Evolutionary conservation across 768 basidiomycete species (phyloP).

Genomic region (Tylopilus sp.): DNA sequence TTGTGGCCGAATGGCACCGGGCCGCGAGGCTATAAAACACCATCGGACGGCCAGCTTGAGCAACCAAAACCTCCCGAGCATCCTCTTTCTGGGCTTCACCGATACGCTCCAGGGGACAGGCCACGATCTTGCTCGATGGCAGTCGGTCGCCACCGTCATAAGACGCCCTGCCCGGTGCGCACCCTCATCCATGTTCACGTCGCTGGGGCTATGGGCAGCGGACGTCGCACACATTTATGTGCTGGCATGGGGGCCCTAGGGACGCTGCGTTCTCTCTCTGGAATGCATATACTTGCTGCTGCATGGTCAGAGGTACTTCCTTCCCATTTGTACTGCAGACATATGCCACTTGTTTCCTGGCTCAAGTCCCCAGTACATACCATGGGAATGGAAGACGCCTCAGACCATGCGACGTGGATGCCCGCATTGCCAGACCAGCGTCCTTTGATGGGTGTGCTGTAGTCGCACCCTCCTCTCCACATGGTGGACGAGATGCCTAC

Average conservation of each 20-base stretch:
- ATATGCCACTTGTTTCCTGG: conserved; percentile 31
- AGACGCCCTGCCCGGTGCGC: conserved; percentile 14
- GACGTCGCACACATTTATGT: not conserved
- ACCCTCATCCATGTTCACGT: conserved; percentile 4
- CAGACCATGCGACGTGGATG: conserved; percentile 35
- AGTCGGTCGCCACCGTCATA: not conserved
- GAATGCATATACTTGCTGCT: conserved; percentile 24
- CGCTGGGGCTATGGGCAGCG: conserved; percentile 18
- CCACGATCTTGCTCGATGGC: not conserved
- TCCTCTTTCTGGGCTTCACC: conserved; percentile 7
- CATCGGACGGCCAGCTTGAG: conserved; percentile 14
- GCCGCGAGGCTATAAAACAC: conserved; percentile 26
- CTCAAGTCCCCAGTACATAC: conserved; percentile 41
- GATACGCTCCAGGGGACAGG: not conserved
- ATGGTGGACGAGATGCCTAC: conserved; percentile 1
- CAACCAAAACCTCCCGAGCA: conserved; percentile 6
- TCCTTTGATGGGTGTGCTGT: not conserved
- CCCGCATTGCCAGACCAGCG: conserved; percentile 24
- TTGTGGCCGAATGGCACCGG: conserved; percentile 10
- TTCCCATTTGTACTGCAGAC: conserved; percentile 35
- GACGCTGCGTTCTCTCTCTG: conserved; percentile 17
- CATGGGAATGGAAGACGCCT: conserved; percentile 56
- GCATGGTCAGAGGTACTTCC: conserved; percentile 37
- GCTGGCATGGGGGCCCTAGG: conserved; percentile 3
- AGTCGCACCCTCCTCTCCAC: not conserved